Evolutionary conservation across 1,139 yeast species (phyloP).

Genomic region (Saccharomyces pastorianus): DNA sequence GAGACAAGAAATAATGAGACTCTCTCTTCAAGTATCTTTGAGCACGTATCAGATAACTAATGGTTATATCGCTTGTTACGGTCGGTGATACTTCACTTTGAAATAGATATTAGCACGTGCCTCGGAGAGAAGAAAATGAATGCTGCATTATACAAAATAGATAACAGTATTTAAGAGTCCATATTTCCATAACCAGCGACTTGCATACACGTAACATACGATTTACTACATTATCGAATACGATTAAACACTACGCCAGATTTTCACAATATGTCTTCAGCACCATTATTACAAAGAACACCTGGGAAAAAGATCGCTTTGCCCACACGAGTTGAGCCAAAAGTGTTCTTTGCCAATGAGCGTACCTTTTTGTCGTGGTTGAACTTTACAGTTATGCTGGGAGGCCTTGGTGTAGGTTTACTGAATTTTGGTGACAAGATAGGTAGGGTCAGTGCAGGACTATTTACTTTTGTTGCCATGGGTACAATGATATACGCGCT

Average conservation of each 20-base stretch:
- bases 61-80: not conserved
- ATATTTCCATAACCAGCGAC: not conserved
- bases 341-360: slow-evolving; percentile 96
- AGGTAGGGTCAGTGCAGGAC: slow-evolving; percentile 87
- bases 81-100: not conserved
- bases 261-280: slow-evolving; percentile 35
- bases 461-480: slow-evolving; percentile 93
- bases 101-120: not conserved
- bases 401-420: slow-evolving; percentile 92
- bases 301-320: slow-evolving; percentile 89
- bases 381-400: slow-evolving; percentile 92
- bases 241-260: not conserved
- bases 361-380: slow-evolving; percentile 97
- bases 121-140: not conserved
- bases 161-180: not conserved
- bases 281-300: slow-evolving; percentile 54
- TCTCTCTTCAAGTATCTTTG: not conserved
- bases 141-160: not conserved
- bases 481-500: slow-evolving; percentile 94
- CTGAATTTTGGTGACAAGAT: slow-evolving; percentile 91
- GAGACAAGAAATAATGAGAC: not conserved
- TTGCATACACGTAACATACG: not conserved
- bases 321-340: slow-evolving; percentile 97
- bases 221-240: not conserved
- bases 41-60: not conserved